Percentiles rank a stretch among this genome's conserved stretches.
Evolutionary conservation across 2,329 filamentous ascomycete species (phyloP).

Genomic region (Bipolaris sorokiniana): DNA sequence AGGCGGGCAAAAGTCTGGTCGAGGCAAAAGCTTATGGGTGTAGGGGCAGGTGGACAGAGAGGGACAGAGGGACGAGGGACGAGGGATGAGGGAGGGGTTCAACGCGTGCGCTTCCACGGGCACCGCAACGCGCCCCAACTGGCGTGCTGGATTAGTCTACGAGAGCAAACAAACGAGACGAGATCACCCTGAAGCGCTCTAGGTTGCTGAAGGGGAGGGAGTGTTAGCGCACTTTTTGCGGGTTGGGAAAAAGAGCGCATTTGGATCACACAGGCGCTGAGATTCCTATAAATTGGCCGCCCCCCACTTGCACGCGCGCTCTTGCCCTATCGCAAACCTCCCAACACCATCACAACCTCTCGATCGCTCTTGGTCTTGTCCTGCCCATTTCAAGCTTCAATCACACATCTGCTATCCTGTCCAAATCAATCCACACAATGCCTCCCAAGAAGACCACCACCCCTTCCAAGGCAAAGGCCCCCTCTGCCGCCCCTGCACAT

Average conservation of each 20-base stretch:
- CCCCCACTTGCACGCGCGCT: conserved; percentile 35
- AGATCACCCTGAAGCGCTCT: conserved; percentile 16
- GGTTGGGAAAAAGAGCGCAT: conserved; percentile 11
- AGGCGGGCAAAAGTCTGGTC: conserved; percentile 1
- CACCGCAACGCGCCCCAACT: conserved; percentile 23
- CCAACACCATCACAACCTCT: conserved; percentile 23
- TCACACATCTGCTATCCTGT: conserved; percentile 32
- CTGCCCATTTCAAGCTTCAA: conserved; percentile 46
- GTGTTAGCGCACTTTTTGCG: neutral
- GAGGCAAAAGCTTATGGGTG: conserved; percentile 10
- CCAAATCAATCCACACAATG: conserved; percentile 56
- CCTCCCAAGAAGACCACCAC: conserved; percentile 68
- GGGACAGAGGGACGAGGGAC: conserved; percentile 9
- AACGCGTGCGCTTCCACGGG: conserved; percentile 21
- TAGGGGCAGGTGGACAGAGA: conserved; percentile 15
- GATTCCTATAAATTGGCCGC: conserved; percentile 37
- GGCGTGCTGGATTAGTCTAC: conserved; percentile 31
- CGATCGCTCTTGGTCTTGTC: conserved; percentile 27
- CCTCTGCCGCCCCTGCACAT: conserved; percentile 61
- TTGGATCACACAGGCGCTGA: conserved; percentile 23
- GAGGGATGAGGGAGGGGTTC: conserved; percentile 22
- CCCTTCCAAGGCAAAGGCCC: conserved; percentile 64
- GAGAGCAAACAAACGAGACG: conserved; percentile 30
- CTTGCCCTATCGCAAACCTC: conserved; percentile 35
- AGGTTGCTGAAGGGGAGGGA: conserved; percentile 2